Base-by-base conservation (phyloP, 345 rosid genomes). In the Hibiscus trionum region DNA sequence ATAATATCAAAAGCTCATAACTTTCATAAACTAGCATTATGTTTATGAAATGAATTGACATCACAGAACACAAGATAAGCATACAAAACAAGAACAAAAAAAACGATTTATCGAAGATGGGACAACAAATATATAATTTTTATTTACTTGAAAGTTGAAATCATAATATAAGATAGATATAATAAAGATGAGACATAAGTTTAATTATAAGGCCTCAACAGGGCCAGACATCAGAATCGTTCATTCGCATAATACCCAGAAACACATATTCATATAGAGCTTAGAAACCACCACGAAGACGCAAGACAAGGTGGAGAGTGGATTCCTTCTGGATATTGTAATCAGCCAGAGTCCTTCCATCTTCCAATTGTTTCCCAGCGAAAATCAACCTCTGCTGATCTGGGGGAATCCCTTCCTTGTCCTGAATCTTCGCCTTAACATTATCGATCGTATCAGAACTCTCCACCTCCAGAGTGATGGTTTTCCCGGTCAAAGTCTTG, bases 291-390 rank as follows among this genome's bases (percentile, higher is more conserved):
- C 84, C 84, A 75, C 84, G 84, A 0, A 81, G 84, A 58, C 84
- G 77, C 24, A 81, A 19, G 17, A 81, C 84, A 67, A 81, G 78
- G 57, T 81, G 84, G 11, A 81, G 81, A 15, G 84, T 81, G 0
- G 84, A 81, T 66, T 81, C 79, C 77, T 81, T 81, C 77, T 81
- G 84, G 8, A 81, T 81, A 39, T 81, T 81, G 72, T 81, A 81
- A 26, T 81, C 84, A 0, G 84, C 84, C 56, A 81, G 19, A 0
- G 84, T 81, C 10, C 81, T 74, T 10, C 84, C 84, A 26, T 81
- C 84, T 65, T 81, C 84, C 4, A 81, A 56, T 55, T 81, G 84
- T 61, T 81, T 81, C 1, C 84, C 84, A 0, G 84, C 84, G 5
- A 81, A 81, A 72, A 81, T 81, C 50, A 81, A 16, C 15, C 81